Evolutionary conservation across 2,329 filamentous ascomycete species (phyloP).

Genomic region (Trichoderma afroharzianum): DNA sequence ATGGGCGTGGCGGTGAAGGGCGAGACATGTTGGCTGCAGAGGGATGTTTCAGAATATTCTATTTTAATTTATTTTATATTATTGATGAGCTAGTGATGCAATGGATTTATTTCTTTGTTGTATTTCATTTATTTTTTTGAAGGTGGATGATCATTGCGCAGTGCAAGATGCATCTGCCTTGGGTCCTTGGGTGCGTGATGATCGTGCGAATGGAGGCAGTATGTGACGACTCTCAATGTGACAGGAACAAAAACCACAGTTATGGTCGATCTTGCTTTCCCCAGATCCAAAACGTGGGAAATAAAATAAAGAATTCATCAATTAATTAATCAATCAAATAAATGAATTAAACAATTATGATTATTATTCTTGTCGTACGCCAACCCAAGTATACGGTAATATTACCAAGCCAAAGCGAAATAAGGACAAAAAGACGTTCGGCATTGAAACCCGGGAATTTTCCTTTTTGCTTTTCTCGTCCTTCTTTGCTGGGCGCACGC

Average conservation of each 20-base stretch:
- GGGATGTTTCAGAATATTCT: background rate
- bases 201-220: background rate
- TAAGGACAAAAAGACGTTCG: background rate
- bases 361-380: background rate
- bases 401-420: background rate
- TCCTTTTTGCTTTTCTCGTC: background rate
- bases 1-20: conserved; percentile 7
- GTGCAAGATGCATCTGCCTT: background rate
- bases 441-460: background rate
- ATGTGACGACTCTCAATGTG: background rate
- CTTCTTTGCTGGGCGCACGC: background rate
- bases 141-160: background rate
- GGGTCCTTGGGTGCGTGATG: background rate
- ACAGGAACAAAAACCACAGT: background rate
- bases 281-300: background rate
- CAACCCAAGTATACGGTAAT: background rate
- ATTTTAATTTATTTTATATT: background rate
- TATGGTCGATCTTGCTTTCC: background rate
- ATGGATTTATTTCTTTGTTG: background rate
- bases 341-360: background rate
- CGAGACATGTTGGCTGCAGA: background rate
- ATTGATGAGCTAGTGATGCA: background rate
- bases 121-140: background rate
- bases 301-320: background rate
- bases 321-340: background rate